Percentiles rank a stretch among this genome's conserved stretches.
Conservation (phyloP, 228 moss, liverwort and hornwort species). For the Sphagnum fallax region DNA sequence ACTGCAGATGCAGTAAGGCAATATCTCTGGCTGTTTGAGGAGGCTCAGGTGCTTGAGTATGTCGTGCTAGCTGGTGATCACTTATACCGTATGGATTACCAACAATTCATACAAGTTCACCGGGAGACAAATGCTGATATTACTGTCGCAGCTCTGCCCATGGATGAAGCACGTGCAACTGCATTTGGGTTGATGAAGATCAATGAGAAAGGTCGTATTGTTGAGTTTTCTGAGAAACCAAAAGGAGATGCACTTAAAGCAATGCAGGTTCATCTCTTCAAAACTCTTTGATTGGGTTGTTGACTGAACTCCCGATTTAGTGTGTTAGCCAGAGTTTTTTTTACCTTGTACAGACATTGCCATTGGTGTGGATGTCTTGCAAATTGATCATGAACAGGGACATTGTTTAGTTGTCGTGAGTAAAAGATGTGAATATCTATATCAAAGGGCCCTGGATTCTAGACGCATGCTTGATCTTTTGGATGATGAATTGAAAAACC, state of each 20-base stretch:
- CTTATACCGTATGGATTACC: conserved; percentile 81
- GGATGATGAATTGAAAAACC: too few relatives aligned
- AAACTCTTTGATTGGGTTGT: too few relatives aligned
- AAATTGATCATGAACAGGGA: too few relatives aligned
- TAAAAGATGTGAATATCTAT: too few relatives aligned
- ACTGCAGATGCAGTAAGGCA: conserved; percentile 83
- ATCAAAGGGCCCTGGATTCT: too few relatives aligned
- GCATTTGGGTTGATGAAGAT: conserved; percentile 73
- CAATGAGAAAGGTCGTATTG: conserved; percentile 45
- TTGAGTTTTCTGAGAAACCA: conserved; percentile 64
- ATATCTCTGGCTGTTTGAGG: conserved; percentile 76
- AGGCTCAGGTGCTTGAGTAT: conserved; percentile 60
- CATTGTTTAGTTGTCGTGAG: too few relatives aligned
- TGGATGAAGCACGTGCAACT: conserved; percentile 64
- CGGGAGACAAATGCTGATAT: conserved; percentile 69
- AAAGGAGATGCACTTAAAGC: conserved; percentile 39
- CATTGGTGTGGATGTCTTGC: too few relatives aligned
- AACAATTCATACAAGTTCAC: conserved; percentile 62
- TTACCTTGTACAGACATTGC: too few relatives aligned
- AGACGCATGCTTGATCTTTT: too few relatives aligned
- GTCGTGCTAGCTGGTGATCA: conserved; percentile 74
- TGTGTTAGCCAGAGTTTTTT: too few relatives aligned
- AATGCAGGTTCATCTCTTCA: conserved; percentile 32
- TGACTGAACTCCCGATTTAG: too few relatives aligned
- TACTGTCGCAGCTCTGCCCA: conserved; percentile 68